phyloP scores from a whole-genome alignment of 257 asterid species.

The Ilex aquifolium region DNA sequence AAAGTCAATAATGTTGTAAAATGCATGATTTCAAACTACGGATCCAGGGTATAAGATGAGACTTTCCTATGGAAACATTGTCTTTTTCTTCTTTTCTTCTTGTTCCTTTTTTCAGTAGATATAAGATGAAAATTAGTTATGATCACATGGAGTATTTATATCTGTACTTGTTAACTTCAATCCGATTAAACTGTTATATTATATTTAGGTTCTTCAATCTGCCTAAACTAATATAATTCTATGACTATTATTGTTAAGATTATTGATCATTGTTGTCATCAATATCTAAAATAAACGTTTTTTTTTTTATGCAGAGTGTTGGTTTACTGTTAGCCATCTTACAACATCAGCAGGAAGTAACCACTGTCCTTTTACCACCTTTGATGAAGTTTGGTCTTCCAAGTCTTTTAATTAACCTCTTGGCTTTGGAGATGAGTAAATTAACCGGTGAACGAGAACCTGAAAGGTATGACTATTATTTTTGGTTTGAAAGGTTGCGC shows the following conservation, averaged over 20 bases:
- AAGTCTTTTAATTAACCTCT: constrained; percentile 53
- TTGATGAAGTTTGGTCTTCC: constrained; percentile 61
- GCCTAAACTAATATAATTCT: no score
- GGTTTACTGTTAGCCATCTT: constrained; percentile 65
- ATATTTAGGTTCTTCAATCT: no score
- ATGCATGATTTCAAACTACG: no score
- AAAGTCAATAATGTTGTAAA: no score
- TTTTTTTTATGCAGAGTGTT: constrained; percentile 53
- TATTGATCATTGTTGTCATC: constrained; percentile 14
- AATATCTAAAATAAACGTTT: constrained; percentile 10
- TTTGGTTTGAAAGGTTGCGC: background rate
- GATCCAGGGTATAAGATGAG: no score
- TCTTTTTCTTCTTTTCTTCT: no score
- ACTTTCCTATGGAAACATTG: no score
- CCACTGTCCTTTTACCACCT: constrained; percentile 54
- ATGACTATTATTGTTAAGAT: background rate
- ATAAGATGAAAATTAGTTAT: no score
- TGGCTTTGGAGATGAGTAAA: constrained; percentile 70
- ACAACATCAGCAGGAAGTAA: constrained; percentile 55
- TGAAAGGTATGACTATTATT: constrained; percentile 51
- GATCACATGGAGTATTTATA: no score
- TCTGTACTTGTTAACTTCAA: no score
- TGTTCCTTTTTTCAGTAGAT: no score
- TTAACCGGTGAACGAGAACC: constrained; percentile 50
- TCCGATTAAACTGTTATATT: no score